phyloP scores from a whole-genome alignment of 2,329 filamentous ascomycete genomes.

The Thielaviopsis musarum region DNA sequence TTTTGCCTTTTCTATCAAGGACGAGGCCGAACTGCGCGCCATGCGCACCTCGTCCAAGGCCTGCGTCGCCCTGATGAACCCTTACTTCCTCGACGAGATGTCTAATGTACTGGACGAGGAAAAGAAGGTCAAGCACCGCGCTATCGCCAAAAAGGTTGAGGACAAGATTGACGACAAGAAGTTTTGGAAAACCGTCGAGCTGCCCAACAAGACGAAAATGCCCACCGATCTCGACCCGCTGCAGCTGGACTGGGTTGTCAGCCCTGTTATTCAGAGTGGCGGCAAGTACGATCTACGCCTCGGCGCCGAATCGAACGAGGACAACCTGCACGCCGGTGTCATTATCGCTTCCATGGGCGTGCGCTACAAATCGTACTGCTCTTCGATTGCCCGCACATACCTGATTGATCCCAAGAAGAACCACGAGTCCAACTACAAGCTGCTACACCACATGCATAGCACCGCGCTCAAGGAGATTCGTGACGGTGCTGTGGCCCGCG shows the following conservation, averaged over 20 bases:
- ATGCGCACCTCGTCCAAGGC: conserved; percentile 92
- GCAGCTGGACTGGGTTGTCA: conserved; percentile 88
- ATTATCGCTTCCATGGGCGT: conserved; percentile 87
- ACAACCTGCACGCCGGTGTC: conserved; percentile 72
- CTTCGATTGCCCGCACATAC: conserved; percentile 82
- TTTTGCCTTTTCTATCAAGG: conserved; percentile 78
- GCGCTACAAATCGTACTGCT: conserved; percentile 91
- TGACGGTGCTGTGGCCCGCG: conserved; percentile 72
- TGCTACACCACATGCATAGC: conserved; percentile 70
- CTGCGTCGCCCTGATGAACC: conserved; percentile 84
- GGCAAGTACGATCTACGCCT: conserved; percentile 88
- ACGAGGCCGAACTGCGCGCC: conserved; percentile 80
- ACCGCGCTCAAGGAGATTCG: conserved; percentile 79
- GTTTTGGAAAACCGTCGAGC: conserved; percentile 70
- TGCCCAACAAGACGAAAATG: conserved; percentile 56
- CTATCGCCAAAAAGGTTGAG: conserved; percentile 72
- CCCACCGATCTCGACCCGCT: conserved; percentile 72
- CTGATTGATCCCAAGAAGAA: conserved; percentile 93
- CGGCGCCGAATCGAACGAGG: conserved; percentile 60
- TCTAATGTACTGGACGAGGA: conserved; percentile 88
- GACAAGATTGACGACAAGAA: conserved; percentile 84
- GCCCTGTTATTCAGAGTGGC: conserved; percentile 83
- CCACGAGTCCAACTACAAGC: conserved; percentile 86
- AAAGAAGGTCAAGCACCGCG: conserved; percentile 87
- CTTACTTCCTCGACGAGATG: conserved; percentile 98